Percentiles rank a stretch among this genome's conserved stretches.
phyloP scores from a whole-genome alignment of 2,329 filamentous ascomycete species.

The Xylaria sp. region DNA sequence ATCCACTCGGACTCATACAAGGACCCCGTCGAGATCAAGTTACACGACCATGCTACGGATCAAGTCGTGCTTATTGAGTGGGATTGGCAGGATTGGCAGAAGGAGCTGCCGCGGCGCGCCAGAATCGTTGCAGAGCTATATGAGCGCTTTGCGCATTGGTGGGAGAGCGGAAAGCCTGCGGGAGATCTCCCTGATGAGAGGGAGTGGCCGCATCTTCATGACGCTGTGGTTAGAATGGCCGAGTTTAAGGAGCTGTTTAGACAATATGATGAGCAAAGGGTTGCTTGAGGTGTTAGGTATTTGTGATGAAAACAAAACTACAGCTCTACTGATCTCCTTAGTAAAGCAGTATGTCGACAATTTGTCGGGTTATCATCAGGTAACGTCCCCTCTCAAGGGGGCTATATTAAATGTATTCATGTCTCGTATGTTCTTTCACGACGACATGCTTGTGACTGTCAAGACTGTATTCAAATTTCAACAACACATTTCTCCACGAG shows the following conservation, averaged over 20 bases:
- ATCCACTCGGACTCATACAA: conserved; percentile 50
- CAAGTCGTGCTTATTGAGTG: conserved; percentile 56
- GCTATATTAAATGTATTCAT: neutral
- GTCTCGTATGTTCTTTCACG: neutral
- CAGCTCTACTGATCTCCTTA: no score
- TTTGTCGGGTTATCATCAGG: neutral
- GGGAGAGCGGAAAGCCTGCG: conserved; percentile 35
- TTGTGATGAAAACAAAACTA: no score
- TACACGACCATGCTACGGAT: conserved; percentile 61
- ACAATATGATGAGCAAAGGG: conserved; percentile 36
- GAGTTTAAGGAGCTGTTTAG: conserved; percentile 41
- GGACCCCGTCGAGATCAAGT: conserved; percentile 57
- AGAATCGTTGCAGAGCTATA: conserved; percentile 66
- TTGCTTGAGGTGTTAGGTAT: neutral
- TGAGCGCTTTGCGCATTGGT: conserved; percentile 60
- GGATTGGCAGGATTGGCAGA: conserved; percentile 59
- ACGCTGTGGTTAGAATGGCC: conserved; percentile 39
- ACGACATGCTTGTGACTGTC: neutral
- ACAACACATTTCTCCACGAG: neutral
- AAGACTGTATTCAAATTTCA: neutral
- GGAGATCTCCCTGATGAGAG: conserved; percentile 43
- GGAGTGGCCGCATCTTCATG: conserved; percentile 55
- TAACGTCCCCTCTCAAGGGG: neutral
- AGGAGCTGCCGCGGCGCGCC: conserved; percentile 55
- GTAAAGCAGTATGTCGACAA: no score